Conservation (phyloP, 2,329 filamentous ascomycete species). For the Paraphoma chrysanthemicola region DNA sequence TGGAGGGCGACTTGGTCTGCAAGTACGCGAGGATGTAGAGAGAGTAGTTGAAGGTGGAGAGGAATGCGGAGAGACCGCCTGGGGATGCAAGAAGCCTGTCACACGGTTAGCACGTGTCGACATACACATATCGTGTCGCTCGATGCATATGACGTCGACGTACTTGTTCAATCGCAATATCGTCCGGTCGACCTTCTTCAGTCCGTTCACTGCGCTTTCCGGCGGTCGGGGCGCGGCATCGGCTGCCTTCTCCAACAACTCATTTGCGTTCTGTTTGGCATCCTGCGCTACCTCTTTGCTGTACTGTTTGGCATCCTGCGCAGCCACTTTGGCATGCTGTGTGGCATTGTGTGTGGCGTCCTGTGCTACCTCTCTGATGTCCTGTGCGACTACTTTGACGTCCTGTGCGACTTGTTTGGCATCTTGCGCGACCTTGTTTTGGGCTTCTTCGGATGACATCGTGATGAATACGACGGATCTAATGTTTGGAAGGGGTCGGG, state of each 20-base stretch:
- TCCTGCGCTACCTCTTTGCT: conserved; percentile 40
- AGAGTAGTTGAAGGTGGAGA: conserved; percentile 56
- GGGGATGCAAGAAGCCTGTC: conserved; percentile 52
- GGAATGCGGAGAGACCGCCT: conserved; percentile 53
- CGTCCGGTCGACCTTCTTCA: conserved; percentile 47
- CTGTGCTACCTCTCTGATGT: conserved; percentile 45
- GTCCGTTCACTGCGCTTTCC: conserved; percentile 32
- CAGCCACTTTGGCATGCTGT: conserved; percentile 35
- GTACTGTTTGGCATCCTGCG: conserved; percentile 11
- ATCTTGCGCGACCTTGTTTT: conserved; percentile 46
- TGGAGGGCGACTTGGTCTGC: conserved; percentile 47
- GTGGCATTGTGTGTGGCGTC: conserved; percentile 45
- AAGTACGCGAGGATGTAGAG: conserved; percentile 55
- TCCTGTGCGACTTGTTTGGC: conserved; percentile 20
- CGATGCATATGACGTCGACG: neutral
- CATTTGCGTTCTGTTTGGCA: conserved; percentile 41
- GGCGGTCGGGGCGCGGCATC: conserved; percentile 21
- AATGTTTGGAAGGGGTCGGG: conserved; percentile 12
- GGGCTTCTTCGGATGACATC: conserved; percentile 47
- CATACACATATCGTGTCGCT: neutral
- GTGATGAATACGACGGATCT: conserved; percentile 10
- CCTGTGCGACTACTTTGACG: conserved; percentile 1
- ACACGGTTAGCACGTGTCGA: conserved; percentile 4
- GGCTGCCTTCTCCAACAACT: conserved; percentile 30
- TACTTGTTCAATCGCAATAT: conserved; percentile 56